Conservation (phyloP, 345 rosid species). For the Camelina hispida region DNA sequence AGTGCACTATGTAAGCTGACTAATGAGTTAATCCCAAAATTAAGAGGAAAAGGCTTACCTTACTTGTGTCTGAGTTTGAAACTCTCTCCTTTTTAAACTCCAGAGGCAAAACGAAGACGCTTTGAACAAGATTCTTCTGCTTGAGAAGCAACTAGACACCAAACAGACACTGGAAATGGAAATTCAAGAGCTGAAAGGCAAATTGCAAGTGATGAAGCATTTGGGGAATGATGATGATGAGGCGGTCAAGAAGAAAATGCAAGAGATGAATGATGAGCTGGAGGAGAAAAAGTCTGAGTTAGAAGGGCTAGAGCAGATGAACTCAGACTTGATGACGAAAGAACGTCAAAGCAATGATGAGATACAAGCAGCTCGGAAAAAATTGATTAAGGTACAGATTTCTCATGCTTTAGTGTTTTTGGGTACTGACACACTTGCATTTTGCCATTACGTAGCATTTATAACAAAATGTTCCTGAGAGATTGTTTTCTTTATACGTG, state of each 20-base stretch:
- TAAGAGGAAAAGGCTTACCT: background rate
- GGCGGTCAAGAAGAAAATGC: conserved; percentile 70
- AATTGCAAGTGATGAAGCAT: conserved; percentile 82
- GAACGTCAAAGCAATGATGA: conserved; percentile 55
- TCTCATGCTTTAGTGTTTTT: conserved; percentile 10
- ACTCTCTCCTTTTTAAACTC: conserved; percentile 21
- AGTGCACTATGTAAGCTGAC: background rate
- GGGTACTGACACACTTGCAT: conserved; percentile 7
- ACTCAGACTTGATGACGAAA: conserved; percentile 44
- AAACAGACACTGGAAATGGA: conserved; percentile 91
- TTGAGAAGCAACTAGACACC: conserved; percentile 75
- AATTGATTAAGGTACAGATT: conserved; percentile 47
- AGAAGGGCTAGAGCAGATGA: conserved; percentile 42
- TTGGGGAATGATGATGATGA: conserved; percentile 80
- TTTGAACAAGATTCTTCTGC: conserved; percentile 61
- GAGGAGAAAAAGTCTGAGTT: conserved; percentile 56
- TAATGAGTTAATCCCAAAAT: background rate
- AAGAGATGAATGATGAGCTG: conserved; percentile 75
- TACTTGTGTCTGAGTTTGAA: conserved; percentile 25
- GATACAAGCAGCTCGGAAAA: conserved; percentile 50
- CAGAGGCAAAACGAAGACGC: conserved; percentile 90
- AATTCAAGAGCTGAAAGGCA: conserved; percentile 84
- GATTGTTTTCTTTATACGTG: background rate
- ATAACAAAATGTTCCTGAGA: background rate
- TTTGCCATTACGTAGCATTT: background rate